phyloP scores from a whole-genome alignment of 495 filamentous ascomycete species.

The Darksidea phi region DNA sequence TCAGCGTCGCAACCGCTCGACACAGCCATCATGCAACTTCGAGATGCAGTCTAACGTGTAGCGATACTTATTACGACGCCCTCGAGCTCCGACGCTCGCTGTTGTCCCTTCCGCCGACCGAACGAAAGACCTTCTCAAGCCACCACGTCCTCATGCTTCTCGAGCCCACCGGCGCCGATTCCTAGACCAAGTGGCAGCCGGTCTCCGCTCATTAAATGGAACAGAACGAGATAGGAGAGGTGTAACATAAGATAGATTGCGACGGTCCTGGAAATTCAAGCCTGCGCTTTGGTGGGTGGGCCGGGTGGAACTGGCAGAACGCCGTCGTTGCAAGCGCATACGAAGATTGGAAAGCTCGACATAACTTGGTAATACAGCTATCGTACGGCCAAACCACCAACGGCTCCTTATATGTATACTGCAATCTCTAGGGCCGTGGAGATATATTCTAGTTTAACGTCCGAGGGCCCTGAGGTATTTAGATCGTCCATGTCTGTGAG shows the following conservation, averaged over 20 bases:
- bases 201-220: conserved; percentile 15
- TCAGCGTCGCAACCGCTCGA: conserved; percentile 7
- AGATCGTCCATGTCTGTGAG: no score
- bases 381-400: conserved; percentile 7
- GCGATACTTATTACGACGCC: conserved; percentile 10
- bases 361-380: conserved; percentile 14
- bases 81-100: conserved; percentile 8
- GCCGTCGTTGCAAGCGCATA: conserved; percentile 20
- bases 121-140: conserved; percentile 22
- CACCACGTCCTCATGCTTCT: no score
- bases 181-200: conserved; percentile 18
- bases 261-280: conserved; percentile 16
- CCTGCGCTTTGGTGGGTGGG: conserved; percentile 5
- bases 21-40: conserved; percentile 11
- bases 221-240: conserved; percentile 5
- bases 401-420: conserved; percentile 6
- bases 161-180: conserved; percentile 10
- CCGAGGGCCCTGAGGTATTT: conserved; percentile 6
- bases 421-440: conserved; percentile 19
- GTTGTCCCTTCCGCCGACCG: conserved; percentile 15
- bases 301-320: conserved; percentile 10
- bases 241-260: conserved; percentile 7
- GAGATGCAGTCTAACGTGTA: conserved; percentile 5
- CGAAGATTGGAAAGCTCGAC: conserved; percentile 4
- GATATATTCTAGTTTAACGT: conserved; percentile 12